phyloP scores from a whole-genome alignment of 495 filamentous ascomycete genomes.

The Oleoguttula mirabilis region DNA sequence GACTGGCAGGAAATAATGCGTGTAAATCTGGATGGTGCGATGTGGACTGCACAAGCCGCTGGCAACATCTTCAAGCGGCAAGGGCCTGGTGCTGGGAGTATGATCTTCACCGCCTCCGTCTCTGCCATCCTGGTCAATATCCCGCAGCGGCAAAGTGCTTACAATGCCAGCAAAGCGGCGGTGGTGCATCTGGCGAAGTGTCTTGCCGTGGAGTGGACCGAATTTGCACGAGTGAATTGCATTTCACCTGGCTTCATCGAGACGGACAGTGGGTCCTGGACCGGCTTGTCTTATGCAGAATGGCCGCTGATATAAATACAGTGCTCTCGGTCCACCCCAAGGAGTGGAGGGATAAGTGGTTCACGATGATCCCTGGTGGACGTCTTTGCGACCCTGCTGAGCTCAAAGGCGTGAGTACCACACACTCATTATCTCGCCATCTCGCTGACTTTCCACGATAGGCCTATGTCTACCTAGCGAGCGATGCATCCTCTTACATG shows the following conservation, averaged over 20 bases:
- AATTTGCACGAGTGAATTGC: constrained; percentile 14
- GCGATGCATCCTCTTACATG: constrained; percentile 14
- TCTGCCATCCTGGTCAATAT: constrained; percentile 5
- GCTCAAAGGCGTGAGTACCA: constrained; percentile 16
- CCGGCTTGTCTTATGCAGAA: too few relatives aligned
- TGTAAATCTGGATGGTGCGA: constrained; percentile 6
- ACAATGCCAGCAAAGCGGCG: constrained; percentile 16
- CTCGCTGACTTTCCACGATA: constrained; percentile 2
- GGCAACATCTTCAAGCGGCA: constrained; percentile 10
- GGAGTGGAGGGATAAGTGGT: constrained; percentile 13
- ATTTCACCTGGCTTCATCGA: constrained; percentile 9
- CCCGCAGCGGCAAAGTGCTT: constrained; percentile 8
- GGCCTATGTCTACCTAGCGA: constrained; percentile 14
- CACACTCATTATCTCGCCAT: too few relatives aligned
- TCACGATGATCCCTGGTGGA: constrained; percentile 11
- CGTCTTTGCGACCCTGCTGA: constrained; percentile 12
- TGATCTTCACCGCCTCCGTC: constrained; percentile 14
- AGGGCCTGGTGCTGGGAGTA: constrained; percentile 2
- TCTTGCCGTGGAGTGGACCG: constrained; percentile 11
- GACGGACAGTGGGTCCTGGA: constrained; percentile 17
- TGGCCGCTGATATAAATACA: not conserved
- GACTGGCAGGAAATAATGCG: not conserved
- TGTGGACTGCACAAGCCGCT: constrained; percentile 13
- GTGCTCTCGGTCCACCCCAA: constrained; percentile 12
- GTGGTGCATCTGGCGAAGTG: constrained; percentile 12